Evolutionary conservation across 192 early-diverging fungal species (phyloP).

Genomic region (Backusella liffmaniae): DNA sequence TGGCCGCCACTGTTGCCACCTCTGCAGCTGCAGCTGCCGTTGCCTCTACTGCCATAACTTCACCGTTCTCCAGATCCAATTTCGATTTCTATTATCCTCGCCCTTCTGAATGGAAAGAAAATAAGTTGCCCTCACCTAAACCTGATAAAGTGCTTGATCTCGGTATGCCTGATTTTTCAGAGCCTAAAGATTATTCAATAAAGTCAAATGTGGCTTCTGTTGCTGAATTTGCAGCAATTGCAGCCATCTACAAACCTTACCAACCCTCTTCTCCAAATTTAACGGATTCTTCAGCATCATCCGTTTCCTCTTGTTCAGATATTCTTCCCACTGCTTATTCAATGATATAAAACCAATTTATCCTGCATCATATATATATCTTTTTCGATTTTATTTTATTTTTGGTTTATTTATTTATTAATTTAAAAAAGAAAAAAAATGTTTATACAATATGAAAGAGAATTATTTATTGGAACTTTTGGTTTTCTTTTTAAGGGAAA

Average conservation of each 20-base stretch:
- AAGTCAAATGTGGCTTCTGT: background rate
- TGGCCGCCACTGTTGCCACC: slow-evolving; percentile 20
- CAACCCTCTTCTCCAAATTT: slow-evolving; percentile 13
- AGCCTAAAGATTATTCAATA: slow-evolving; percentile 5
- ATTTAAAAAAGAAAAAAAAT: background rate
- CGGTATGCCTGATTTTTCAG: slow-evolving; percentile 2
- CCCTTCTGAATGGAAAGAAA: background rate
- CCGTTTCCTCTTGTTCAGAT: slow-evolving; percentile 13
- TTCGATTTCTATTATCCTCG: slow-evolving; percentile 5
- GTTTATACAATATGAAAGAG: background rate
- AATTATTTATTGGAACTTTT: background rate
- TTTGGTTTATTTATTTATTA: background rate
- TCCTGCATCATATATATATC: background rate
- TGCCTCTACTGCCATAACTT: background rate
- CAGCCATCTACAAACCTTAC: background rate
- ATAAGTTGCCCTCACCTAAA: background rate
- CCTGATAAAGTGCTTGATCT: background rate
- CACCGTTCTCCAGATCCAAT: background rate
- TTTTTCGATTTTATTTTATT: background rate
- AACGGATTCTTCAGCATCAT: slow-evolving; percentile 10
- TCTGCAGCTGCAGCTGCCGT: slow-evolving; percentile 23
- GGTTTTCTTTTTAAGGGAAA: background rate
- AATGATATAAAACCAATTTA: background rate
- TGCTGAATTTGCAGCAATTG: slow-evolving; percentile 3
- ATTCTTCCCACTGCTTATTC: slow-evolving; percentile 3